Percentiles rank a stretch among this genome's conserved stretches.
These are phyloP conservation scores for Amphirosellinia nigrospora DNA, from an alignment of 495 filamentous ascomycete genomes.

Conservation along the genomic window DNA sequence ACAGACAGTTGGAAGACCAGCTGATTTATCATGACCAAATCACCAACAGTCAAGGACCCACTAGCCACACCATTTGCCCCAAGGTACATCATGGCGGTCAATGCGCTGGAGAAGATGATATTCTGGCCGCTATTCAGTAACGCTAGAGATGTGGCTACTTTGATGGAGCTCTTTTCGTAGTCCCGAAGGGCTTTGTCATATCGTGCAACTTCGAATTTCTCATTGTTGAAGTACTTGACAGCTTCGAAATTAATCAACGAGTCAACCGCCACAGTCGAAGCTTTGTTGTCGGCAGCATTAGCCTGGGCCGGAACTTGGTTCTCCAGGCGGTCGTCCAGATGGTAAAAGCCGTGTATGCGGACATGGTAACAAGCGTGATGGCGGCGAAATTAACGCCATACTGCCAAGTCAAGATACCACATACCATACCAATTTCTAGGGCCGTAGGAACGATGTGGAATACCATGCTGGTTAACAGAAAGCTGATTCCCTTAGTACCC, in stretches of 20 bases:
- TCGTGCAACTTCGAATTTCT: constrained; percentile 86
- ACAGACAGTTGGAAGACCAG: constrained; percentile 97
- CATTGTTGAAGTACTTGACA: constrained; percentile 99
- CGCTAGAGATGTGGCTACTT: constrained; percentile 89
- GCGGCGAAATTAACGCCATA: constrained; percentile 90
- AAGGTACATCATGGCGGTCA: constrained; percentile 98
- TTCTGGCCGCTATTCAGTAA: constrained; percentile 98
- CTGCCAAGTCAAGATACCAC: constrained; percentile 91
- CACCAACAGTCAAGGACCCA: constrained; percentile 86
- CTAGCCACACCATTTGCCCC: constrained; percentile 85
- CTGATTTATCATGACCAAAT: constrained; percentile 98
- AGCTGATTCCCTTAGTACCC: constrained; percentile 97
- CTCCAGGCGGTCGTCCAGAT: constrained; percentile 95
- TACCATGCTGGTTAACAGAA: constrained; percentile 95
- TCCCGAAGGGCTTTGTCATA: constrained; percentile 86
- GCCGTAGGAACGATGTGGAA: constrained; percentile 96
- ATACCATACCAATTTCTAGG: constrained; percentile 92
- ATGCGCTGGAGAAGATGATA: constrained; percentile 92
- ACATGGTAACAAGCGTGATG: constrained; percentile 90
- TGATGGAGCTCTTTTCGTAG: constrained; percentile 95
- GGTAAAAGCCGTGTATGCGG: constrained; percentile 91
- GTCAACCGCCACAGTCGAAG: constrained; percentile 93
- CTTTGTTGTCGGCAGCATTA: constrained; percentile 95
- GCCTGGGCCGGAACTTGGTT: constrained; percentile 92
- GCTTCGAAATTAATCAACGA: constrained; percentile 98